These are phyloP conservation scores for Viola odorata DNA, from an alignment of 345 rosid genomes.

Conservation along the genomic window DNA sequence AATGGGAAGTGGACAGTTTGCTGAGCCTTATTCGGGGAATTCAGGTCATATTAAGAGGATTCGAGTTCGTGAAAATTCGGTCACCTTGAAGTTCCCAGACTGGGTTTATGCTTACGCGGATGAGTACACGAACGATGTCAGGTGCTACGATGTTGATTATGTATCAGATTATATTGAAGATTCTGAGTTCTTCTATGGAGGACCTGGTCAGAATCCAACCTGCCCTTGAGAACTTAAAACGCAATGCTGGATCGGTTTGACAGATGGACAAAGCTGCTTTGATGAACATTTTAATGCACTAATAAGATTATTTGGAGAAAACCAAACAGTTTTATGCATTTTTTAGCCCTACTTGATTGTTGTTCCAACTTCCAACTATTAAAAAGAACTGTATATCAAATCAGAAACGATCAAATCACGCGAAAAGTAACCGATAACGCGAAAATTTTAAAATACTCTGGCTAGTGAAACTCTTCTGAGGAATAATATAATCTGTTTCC, in stretches of 20 bases:
- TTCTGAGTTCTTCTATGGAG: conserved; percentile 54
- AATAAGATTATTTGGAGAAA: too few species aligned
- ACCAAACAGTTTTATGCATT: too few species aligned
- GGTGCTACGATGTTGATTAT: conserved; percentile 31
- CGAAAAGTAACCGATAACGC: too few species aligned
- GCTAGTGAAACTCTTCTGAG: too few species aligned
- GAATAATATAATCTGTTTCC: too few species aligned
- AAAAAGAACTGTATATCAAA: too few species aligned
- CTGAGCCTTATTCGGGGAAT: conserved; percentile 20
- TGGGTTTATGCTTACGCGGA: conserved; percentile 29
- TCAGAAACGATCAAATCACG: too few species aligned
- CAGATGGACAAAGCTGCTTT: too few species aligned
- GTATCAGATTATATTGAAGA: conserved; percentile 40
- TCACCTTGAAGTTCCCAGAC: conserved; percentile 36
- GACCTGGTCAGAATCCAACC: conserved; percentile 33
- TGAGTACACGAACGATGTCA: conserved; percentile 41
- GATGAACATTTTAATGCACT: too few species aligned
- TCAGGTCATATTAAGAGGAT: conserved; percentile 42
- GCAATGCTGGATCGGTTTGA: background rate
- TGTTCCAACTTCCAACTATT: too few species aligned
- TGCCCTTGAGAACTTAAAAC: conserved; percentile 35
- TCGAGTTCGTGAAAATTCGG: conserved; percentile 39
- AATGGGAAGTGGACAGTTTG: conserved; percentile 51
- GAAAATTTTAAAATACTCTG: too few species aligned
- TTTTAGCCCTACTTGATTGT: too few species aligned